Percentiles rank a stretch among this genome's conserved stretches.
Evolutionary conservation across 768 basidiomycete species (phyloP).

Genomic region (Crassisporium funariophilum): DNA sequence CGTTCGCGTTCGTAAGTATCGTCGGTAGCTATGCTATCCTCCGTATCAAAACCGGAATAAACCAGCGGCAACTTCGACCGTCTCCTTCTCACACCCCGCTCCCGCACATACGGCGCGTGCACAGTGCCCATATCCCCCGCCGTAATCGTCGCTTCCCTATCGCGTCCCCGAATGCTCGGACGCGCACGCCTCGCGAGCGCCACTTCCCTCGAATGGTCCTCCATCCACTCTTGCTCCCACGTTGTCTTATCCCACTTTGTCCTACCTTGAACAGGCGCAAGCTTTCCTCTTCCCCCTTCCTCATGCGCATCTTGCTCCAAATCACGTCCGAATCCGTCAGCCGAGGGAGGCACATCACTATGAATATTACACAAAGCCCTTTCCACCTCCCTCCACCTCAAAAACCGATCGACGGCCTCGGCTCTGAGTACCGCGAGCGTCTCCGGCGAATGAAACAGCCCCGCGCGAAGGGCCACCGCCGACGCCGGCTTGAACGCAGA

Average conservation of each 20-base stretch:
- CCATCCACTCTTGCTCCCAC: slow-evolving; percentile 72
- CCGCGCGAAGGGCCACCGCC: slow-evolving; percentile 51
- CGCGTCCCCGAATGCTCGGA: no score
- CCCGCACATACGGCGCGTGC: not conserved
- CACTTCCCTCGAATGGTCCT: slow-evolving; percentile 61
- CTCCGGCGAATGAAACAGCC: slow-evolving; percentile 67
- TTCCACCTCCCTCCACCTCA: slow-evolving; percentile 74
- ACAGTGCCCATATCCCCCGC: slow-evolving; percentile 11
- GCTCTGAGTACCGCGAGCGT: slow-evolving; percentile 55
- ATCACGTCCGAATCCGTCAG: not conserved
- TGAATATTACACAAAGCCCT: slow-evolving; percentile 49
- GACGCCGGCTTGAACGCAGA: slow-evolving; percentile 61
- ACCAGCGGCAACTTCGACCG: not conserved
- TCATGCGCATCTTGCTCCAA: not conserved
- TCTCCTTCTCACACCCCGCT: slow-evolving; percentile 2
- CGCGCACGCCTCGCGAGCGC: no score
- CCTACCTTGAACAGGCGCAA: not conserved
- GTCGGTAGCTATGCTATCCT: not conserved
- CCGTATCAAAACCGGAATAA: not conserved
- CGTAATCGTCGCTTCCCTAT: slow-evolving; percentile 42
- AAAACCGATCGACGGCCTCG: slow-evolving; percentile 70
- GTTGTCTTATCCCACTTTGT: slow-evolving; percentile 57
- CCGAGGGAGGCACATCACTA: not conserved
- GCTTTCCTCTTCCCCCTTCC: slow-evolving; percentile 2
- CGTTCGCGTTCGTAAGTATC: not conserved